phyloP scores from a whole-genome alignment of 805 yeast species.

The Myxozyma monticola region DNA sequence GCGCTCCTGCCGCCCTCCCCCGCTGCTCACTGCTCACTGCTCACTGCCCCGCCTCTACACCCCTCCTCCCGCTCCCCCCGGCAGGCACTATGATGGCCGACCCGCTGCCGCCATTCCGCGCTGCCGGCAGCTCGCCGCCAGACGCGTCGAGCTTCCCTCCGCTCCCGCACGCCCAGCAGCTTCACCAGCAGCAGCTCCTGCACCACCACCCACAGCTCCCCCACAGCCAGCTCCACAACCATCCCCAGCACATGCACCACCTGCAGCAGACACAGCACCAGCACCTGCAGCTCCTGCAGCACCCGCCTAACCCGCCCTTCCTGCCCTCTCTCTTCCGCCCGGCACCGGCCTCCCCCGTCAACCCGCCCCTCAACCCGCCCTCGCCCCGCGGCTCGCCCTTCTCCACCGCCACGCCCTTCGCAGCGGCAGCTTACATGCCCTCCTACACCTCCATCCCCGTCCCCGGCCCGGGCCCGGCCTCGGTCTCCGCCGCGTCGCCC shows the following conservation, averaged over 20 bases:
- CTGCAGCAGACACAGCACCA: background rate
- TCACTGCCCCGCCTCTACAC: background rate
- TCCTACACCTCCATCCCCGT: slow-evolving; percentile 4
- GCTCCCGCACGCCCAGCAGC: slow-evolving; percentile 3
- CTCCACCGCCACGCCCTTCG: slow-evolving; percentile 6
- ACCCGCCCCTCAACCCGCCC: no score
- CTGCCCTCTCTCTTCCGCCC: background rate
- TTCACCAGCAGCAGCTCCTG: background rate
- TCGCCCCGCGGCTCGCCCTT: slow-evolving; percentile 6
- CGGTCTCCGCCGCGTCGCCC: background rate
- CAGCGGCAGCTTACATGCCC: slow-evolving; percentile 12
- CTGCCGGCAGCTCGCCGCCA: slow-evolving; percentile 4
- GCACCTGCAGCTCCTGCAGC: slow-evolving; percentile 4
- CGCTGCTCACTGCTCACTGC: background rate
- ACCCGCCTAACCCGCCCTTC: background rate
- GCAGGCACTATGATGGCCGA: slow-evolving; percentile 21
- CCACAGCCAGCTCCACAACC: background rate
- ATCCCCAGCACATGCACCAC: background rate
- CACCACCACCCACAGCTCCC: background rate
- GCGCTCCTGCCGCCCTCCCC: background rate
- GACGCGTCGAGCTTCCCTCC: slow-evolving; percentile 11
- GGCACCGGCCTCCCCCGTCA: background rate
- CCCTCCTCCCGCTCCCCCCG: background rate
- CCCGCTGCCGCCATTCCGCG: slow-evolving; percentile 17
- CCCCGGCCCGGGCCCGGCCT: background rate